These are phyloP conservation scores for grape (Vitis vinifera) DNA, from an alignment of 164 flowering plant species.

Conservation along the genomic window DNA sequence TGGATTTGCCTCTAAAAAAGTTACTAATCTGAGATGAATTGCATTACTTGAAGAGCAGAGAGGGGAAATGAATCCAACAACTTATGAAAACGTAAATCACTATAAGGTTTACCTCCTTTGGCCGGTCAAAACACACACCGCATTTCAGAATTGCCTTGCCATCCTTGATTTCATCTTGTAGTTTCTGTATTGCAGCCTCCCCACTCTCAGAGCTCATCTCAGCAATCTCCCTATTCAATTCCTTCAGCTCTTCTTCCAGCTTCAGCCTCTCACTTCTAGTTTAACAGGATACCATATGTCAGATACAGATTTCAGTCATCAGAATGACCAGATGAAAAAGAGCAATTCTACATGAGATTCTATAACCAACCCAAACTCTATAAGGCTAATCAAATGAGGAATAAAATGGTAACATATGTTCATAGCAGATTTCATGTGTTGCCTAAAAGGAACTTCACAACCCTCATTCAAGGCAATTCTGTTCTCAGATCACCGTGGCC, in stretches of 20 bases:
- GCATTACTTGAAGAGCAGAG: no score
- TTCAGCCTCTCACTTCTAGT: conserved; percentile 61
- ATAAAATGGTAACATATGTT: not conserved
- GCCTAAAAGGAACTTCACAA: not conserved
- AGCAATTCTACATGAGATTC: not conserved
- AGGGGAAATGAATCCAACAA: no score
- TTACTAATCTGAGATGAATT: no score
- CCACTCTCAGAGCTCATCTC: conserved; percentile 68
- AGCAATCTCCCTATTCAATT: conserved; percentile 48
- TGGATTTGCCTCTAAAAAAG: no score
- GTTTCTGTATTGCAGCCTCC: conserved; percentile 82
- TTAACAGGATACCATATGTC: conserved; percentile 1
- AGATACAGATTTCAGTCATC: not conserved
- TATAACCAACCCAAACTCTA: not conserved
- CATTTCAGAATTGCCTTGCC: conserved; percentile 91
- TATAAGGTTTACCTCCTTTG: conserved; percentile 69
- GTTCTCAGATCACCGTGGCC: not conserved
- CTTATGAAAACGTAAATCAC: not conserved
- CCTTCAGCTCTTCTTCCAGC: conserved; percentile 75
- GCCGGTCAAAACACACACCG: conserved; percentile 86
- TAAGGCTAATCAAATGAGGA: not conserved
- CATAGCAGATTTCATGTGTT: not conserved
- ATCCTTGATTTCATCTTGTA: conserved; percentile 84
- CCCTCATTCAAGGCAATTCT: not conserved
- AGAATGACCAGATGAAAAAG: not conserved